Percentiles rank a stretch among this genome's conserved stretches.
Conservation (phyloP, 176 grass and related monocot species). For the Poa annua region DNA sequence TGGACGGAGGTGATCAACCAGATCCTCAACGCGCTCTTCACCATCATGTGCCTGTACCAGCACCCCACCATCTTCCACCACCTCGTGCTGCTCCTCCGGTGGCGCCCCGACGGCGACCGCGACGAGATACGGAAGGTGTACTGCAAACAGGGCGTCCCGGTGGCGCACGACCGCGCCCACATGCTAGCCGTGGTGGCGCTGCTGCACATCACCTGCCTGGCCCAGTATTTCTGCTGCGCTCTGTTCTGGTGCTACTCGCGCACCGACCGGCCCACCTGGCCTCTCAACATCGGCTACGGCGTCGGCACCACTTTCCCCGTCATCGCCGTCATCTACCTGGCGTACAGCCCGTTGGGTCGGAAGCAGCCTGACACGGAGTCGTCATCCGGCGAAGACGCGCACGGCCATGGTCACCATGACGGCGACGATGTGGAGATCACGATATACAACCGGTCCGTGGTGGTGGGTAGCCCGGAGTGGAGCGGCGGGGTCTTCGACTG, state of each 20-base stretch:
- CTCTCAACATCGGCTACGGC: conserved; percentile 74
- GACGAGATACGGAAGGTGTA: conserved; percentile 59
- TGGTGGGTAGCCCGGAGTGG: conserved; percentile 83
- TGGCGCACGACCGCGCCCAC: conserved; percentile 60
- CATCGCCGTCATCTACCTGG: conserved; percentile 62
- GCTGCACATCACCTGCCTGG: conserved; percentile 72
- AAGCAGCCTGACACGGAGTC: conserved; percentile 38
- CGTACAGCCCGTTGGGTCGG: conserved; percentile 63
- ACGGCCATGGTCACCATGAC: background rate
- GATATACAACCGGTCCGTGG: conserved; percentile 68
- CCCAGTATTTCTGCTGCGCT: conserved; percentile 77
- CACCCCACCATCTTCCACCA: conserved; percentile 90
- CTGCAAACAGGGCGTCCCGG: conserved; percentile 60
- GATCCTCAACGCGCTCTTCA: conserved; percentile 97
- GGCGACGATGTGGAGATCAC: conserved; percentile 47
- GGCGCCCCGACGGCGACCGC: conserved; percentile 57
- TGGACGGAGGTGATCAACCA: conserved; percentile 90
- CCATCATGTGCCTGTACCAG: conserved; percentile 96
- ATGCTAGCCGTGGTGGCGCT: conserved; percentile 65
- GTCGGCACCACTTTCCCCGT: conserved; percentile 57
- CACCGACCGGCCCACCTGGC: conserved; percentile 62
- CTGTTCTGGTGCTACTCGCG: conserved; percentile 83
- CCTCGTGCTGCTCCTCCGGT: conserved; percentile 70
- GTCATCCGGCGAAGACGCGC: background rate
- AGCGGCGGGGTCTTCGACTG: conserved; percentile 86